These are phyloP conservation scores for Lathyrus sativus DNA, from an alignment of 306 rosid genomes.

Conservation along the genomic window DNA sequence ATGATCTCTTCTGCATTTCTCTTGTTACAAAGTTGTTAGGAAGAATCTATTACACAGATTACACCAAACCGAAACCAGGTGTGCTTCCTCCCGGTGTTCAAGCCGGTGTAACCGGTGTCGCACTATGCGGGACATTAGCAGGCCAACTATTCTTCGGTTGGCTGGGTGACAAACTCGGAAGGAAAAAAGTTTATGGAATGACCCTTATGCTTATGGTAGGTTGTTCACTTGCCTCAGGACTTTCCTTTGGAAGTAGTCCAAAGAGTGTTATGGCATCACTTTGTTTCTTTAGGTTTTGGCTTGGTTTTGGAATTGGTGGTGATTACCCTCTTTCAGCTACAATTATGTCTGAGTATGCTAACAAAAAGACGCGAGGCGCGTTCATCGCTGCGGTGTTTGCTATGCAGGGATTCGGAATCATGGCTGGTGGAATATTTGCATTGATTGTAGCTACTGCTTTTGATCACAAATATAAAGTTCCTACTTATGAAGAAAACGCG, in stretches of 20 bases:
- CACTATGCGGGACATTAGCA: conserved; percentile 67
- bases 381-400: conserved; percentile 91
- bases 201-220: conserved; percentile 76
- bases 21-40: conserved; percentile 79
- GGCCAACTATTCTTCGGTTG: conserved; percentile 97
- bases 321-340: conserved; percentile 95
- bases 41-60: conserved; percentile 54
- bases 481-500: conserved; percentile 31
- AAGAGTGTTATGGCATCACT: conserved; percentile 61
- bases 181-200: conserved; percentile 75
- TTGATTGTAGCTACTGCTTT: conserved; percentile 57
- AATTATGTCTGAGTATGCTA: conserved; percentile 93
- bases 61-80: conserved; percentile 48
- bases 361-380: conserved; percentile 88
- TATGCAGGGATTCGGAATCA: conserved; percentile 91
- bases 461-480: conserved; percentile 55
- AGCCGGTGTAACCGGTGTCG: conserved; percentile 80
- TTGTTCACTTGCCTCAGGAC: conserved; percentile 73
- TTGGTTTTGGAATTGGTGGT: conserved; percentile 94
- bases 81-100: conserved; percentile 68
- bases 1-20: conserved; percentile 86
- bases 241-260: conserved; percentile 54
- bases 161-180: conserved; percentile 89
- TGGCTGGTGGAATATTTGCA: conserved; percentile 76
- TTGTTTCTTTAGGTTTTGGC: conserved; percentile 94